phyloP scores from a whole-genome alignment of 2,329 filamentous ascomycete species.

The Thermothelomyces thermophilus region DNA sequence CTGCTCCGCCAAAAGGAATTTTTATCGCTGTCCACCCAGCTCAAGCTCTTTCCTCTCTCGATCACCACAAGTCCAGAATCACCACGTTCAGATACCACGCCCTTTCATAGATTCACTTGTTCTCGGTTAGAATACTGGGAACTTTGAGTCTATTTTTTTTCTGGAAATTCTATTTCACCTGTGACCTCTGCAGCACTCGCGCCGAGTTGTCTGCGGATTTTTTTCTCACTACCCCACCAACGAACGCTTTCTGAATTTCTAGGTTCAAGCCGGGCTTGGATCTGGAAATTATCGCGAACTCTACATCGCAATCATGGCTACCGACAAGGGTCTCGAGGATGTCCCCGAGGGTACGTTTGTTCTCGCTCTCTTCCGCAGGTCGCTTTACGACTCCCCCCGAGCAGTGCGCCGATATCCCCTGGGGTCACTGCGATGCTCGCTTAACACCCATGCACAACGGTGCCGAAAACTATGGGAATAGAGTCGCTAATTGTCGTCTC shows the following conservation, averaged over 20 bases:
- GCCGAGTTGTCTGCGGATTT: constrained; percentile 32
- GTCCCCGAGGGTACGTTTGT: constrained; percentile 78
- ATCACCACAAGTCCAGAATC: constrained; percentile 18
- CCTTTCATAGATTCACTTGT: constrained; percentile 28
- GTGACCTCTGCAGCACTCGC: constrained; percentile 27
- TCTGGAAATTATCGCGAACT: constrained; percentile 52
- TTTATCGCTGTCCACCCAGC: constrained; percentile 16
- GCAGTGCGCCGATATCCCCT: background rate
- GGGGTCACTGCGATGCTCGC: constrained; percentile 10
- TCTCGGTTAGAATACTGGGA: constrained; percentile 41
- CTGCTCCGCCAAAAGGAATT: constrained; percentile 22
- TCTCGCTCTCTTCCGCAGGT: background rate
- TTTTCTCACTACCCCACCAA: constrained; percentile 34
- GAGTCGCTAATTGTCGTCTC: constrained; percentile 16
- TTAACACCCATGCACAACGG: background rate
- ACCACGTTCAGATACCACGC: constrained; percentile 32
- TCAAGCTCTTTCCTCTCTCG: constrained; percentile 17
- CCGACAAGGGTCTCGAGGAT: constrained; percentile 96
- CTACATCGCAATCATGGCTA: constrained; percentile 89
- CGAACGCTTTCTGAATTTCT: constrained; percentile 38
- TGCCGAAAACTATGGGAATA: background rate
- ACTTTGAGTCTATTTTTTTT: constrained; percentile 43
- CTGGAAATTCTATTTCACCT: constrained; percentile 25
- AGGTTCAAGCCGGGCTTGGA: constrained; percentile 77
- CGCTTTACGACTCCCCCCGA: constrained; percentile 6